These are phyloP conservation scores for Rosellinia necatrix DNA, from an alignment of 2,329 filamentous ascomycete genomes.

Conservation along the genomic window DNA sequence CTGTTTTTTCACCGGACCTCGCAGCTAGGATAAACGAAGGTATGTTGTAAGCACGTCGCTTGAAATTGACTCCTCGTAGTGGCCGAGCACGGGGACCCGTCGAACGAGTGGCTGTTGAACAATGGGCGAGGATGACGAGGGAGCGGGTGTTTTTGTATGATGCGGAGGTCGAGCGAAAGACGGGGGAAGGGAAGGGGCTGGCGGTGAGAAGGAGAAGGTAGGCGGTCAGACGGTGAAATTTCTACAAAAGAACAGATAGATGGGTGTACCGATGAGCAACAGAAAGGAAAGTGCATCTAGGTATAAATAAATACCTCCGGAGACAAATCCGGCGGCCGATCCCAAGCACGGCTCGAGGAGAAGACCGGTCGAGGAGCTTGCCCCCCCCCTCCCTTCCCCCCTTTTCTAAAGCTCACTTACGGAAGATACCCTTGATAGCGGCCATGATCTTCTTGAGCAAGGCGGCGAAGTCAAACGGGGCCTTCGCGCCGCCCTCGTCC, in stretches of 20 bases:
- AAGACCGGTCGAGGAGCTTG: no score
- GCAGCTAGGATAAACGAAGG: not conserved
- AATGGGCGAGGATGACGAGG: not conserved
- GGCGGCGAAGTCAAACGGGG: constrained; percentile 16
- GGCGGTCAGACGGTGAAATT: not conserved
- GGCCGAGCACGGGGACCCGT: not conserved
- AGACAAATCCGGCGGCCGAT: no score
- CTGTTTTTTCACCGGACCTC: not conserved
- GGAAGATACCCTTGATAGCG: constrained; percentile 16
- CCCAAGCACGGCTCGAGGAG: no score
- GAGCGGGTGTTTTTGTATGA: not conserved
- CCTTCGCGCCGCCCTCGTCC: constrained; percentile 28
- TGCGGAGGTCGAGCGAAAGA: not conserved
- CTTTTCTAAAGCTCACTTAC: constrained; percentile 5
- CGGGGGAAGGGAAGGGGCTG: no score
- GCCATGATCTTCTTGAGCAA: constrained; percentile 18
- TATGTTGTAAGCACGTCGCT: not conserved
- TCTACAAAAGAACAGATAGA: constrained; percentile 1
- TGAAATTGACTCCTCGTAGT: not conserved
- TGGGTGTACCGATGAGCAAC: constrained; percentile 14
- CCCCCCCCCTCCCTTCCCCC: not conserved
- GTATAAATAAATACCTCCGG: no score
- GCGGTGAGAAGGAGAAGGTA: no score
- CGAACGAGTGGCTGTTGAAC: not conserved
- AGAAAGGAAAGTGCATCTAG: not conserved